Percentiles rank a stretch among this genome's conserved stretches.
phyloP scores from a whole-genome alignment of 1,284 basidiomycete species.

The Acaromyces ingoldii region DNA sequence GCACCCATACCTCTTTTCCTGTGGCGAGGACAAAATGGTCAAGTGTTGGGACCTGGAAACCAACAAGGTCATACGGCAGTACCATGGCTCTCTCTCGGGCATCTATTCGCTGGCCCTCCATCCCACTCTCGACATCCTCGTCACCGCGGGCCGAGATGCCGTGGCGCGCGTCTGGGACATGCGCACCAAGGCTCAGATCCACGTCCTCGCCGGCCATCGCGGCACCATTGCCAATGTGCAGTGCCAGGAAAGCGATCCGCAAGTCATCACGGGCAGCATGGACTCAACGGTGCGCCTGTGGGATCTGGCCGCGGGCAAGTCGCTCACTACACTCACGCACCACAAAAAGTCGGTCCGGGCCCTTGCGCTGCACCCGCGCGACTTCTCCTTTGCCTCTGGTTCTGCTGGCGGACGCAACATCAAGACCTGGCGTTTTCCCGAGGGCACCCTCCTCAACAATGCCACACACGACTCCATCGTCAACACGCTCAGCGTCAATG shows the following conservation, averaged over 20 bases:
- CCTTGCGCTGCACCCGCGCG: conserved; percentile 86
- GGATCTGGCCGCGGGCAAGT: conserved; percentile 98
- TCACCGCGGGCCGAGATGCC: conserved; percentile 90
- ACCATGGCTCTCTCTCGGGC: conserved; percentile 93
- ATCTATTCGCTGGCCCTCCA: conserved; percentile 76
- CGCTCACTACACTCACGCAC: conserved; percentile 89
- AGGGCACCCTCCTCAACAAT: conserved; percentile 92
- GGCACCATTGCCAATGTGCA: conserved; percentile 89
- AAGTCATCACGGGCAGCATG: conserved; percentile 97
- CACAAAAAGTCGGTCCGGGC: conserved; percentile 94
- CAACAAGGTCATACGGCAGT: conserved; percentile 97
- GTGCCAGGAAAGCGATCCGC: conserved; percentile 92
- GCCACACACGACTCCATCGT: conserved; percentile 93
- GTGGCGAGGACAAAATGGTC: conserved; percentile 98
- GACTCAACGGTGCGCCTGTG: conserved; percentile 93
- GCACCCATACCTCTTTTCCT: conserved; percentile 96
- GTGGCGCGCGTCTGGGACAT: conserved; percentile 98
- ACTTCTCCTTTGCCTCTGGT: conserved; percentile 91
- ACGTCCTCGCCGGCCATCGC: conserved; percentile 86
- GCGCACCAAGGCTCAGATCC: conserved; percentile 92
- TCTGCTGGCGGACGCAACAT: conserved; percentile 96
- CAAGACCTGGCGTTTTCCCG: conserved; percentile 99
- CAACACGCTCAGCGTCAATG: conserved; percentile 88
- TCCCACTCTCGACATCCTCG: conserved; percentile 89
- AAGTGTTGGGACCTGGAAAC: conserved; percentile 99